Conservation (phyloP, 2,329 filamentous ascomycete species). For the Exophiala mesophila region DNA sequence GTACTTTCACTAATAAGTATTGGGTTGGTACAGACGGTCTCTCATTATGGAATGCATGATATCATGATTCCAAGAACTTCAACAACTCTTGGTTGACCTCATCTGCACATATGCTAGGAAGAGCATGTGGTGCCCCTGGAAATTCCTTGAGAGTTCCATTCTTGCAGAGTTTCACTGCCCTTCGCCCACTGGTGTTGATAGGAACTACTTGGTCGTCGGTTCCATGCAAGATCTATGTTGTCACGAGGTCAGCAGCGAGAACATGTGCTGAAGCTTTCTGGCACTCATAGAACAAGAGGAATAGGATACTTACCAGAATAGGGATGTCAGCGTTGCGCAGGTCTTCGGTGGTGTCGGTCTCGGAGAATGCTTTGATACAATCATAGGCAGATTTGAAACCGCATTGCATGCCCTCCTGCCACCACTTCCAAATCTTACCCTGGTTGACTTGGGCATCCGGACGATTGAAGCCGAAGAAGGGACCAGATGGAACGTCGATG, state of each 20-base stretch:
- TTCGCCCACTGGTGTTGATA: conserved; percentile 30
- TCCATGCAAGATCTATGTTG: too few relatives aligned
- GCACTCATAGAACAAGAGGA: not conserved
- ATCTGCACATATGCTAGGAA: conserved; percentile 35
- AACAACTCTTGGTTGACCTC: conserved; percentile 37
- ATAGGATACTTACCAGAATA: conserved; percentile 31
- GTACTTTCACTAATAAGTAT: too few relatives aligned
- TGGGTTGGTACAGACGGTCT: too few relatives aligned
- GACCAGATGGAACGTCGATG: conserved; percentile 33
- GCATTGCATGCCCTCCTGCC: conserved; percentile 36
- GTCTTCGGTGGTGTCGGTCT: conserved; percentile 40
- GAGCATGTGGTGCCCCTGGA: conserved; percentile 35
- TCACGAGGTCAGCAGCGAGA: too few relatives aligned
- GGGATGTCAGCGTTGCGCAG: conserved; percentile 38
- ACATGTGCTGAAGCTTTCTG: too few relatives aligned
- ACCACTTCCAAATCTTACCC: conserved; percentile 39
- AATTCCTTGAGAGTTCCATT: conserved; percentile 39
- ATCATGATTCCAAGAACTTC: conserved; percentile 28
- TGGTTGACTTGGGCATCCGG: conserved; percentile 30
- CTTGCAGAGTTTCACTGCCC: conserved; percentile 34
- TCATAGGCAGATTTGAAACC: conserved; percentile 39
- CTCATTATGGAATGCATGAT: too few relatives aligned
- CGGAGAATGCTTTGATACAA: conserved; percentile 38
- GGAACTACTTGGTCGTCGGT: conserved; percentile 41
- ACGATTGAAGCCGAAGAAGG: conserved; percentile 36